phyloP scores from a whole-genome alignment of 2,329 filamentous ascomycete species.

The Arthrobotrys megalospora region DNA sequence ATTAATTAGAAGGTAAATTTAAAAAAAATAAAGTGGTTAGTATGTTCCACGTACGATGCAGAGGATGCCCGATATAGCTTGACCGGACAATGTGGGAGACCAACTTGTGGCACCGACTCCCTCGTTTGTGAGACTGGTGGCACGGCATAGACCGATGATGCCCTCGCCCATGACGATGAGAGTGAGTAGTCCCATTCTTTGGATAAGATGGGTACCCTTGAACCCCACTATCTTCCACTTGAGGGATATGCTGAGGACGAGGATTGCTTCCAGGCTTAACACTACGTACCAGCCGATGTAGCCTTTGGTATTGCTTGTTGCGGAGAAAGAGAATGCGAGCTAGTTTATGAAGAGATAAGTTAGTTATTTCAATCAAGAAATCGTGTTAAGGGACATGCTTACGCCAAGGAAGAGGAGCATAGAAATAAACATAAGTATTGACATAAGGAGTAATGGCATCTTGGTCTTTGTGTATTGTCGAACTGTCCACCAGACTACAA shows the following conservation, averaged over 20 bases:
- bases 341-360: neutral
- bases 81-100: constrained; percentile 61
- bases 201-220: constrained; percentile 75
- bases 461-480: constrained; percentile 69
- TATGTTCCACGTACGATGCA: constrained; percentile 62
- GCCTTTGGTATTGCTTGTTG: constrained; percentile 43
- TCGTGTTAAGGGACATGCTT: neutral
- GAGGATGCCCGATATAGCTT: constrained; percentile 62
- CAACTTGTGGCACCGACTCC: constrained; percentile 55
- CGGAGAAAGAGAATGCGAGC: constrained; percentile 61
- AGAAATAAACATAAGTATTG: constrained; percentile 43
- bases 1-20: neutral
- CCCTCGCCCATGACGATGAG: constrained; percentile 78
- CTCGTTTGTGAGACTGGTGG: constrained; percentile 68
- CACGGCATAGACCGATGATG: constrained; percentile 75
- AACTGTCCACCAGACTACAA: constrained; percentile 66
- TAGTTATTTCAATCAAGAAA: neutral
- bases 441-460: constrained; percentile 65
- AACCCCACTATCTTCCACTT: constrained; percentile 74
- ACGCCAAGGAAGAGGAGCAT: constrained; percentile 61
- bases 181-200: constrained; percentile 76
- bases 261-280: constrained; percentile 71
- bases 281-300: constrained; percentile 71
- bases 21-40: neutral
- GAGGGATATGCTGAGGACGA: constrained; percentile 72